Conservation (phyloP, 306 rosid species). For the Aeschynomene evenia region DNA sequence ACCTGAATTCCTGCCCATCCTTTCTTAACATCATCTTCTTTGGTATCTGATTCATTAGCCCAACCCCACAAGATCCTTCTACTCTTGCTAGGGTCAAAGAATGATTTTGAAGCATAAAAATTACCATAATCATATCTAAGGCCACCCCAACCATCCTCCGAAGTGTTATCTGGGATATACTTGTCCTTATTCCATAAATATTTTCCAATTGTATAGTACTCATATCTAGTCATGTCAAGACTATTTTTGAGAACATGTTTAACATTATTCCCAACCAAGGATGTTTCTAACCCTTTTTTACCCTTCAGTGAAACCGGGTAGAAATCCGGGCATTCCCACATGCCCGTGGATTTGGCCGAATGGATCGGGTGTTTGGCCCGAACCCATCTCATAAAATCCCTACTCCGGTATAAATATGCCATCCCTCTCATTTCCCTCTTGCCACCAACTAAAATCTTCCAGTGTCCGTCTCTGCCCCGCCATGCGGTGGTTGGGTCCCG, state of each 20-base stretch:
- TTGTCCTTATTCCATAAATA: constrained; percentile 40
- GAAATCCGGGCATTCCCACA: constrained; percentile 93
- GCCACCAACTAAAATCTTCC: constrained; percentile 71
- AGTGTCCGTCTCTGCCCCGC: constrained; percentile 51
- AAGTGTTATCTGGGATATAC: constrained; percentile 60
- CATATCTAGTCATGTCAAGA: constrained; percentile 75
- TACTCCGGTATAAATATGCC: constrained; percentile 62
- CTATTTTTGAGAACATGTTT: constrained; percentile 75
- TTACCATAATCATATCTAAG: constrained; percentile 83
- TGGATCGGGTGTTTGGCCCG: constrained; percentile 72
- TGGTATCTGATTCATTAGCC: constrained; percentile 79
- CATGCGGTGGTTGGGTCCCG: constrained; percentile 89
- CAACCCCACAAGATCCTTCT: constrained; percentile 86
- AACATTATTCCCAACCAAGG: constrained; percentile 30
- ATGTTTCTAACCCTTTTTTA: constrained; percentile 52
- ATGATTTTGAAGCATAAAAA: constrained; percentile 85
- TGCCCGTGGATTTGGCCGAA: constrained; percentile 52
- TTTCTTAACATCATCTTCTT: constrained; percentile 40
- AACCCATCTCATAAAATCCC: constrained; percentile 57
- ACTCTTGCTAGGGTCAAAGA: constrained; percentile 58
- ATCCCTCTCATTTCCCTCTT: constrained; percentile 45
- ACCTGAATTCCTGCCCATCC: constrained; percentile 98
- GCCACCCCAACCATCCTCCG: constrained; percentile 72
- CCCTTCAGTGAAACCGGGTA: constrained; percentile 54
- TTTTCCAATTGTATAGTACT: constrained; percentile 67